Evolutionary conservation across 2,329 filamentous ascomycete species (phyloP), one percentile per base, ranked within the genome.

Genomic region (Calycina marina): DNA sequence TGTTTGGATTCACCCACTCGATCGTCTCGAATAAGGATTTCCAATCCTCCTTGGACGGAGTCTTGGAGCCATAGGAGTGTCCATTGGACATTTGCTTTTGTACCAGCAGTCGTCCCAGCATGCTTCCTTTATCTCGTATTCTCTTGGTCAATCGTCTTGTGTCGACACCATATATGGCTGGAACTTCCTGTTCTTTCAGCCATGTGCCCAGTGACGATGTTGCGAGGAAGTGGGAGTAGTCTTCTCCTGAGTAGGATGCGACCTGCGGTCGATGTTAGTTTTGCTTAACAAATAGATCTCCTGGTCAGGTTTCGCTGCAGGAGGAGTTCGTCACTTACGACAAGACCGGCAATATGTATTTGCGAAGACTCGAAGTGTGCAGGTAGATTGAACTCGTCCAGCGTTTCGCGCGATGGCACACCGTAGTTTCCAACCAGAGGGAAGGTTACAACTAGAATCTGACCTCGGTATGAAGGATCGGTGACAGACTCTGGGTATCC

Each of bases 391-490:
- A 96, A 67, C 53, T 83, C 73, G 56, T 96, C 88, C 60, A 83
- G 69, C 33, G 77, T 72, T 42, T 93, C 80, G 46, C 86, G 71
- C 30, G 83, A 83, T 33, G 90, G 90, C 16, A 96, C 90, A 56
- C 88, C 88, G 62, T 98, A 98, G 67, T 96, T 98, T 56, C 88
- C 88, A 38, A 93, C 80, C 24, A 96, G 67, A 37, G 88, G 90
- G 57, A 93, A 94, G 33, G 88, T 98, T 51, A 96, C 76, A 58
- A 96, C 86, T 48, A 98, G 70, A 48, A 98, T 93, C 63, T 98
- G 88, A 40, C 82, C 82, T 30, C 80, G 77, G 60, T 90, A 88
- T 30, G 82, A 88, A 45, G 82, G 82, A 54, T 90, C 82, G 39
- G 82, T 88, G 48, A 90, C 69, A 29, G 79, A 92, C 66, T 98